phyloP scores from a whole-genome alignment of 2,329 filamentous ascomycete genomes.

The Fusarium lateritium region DNA sequence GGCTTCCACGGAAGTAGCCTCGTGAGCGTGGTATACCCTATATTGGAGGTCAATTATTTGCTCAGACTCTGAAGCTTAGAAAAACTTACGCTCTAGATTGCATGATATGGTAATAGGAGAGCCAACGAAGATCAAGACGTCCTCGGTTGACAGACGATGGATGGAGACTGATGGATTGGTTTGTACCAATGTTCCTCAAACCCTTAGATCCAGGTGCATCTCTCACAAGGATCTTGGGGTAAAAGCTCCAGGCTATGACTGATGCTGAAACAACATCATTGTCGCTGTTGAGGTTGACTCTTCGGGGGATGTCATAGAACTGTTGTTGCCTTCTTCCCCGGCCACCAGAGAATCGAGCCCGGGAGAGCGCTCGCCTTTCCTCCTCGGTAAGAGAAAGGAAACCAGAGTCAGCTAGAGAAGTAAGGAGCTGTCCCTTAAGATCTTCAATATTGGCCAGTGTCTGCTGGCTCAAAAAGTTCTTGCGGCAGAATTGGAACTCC shows the following conservation, averaged over 20 bases:
- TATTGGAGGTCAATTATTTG: constrained; percentile 41
- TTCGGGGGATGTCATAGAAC: constrained; percentile 86
- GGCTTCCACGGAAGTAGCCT: constrained; percentile 85
- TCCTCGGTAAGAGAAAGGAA: constrained; percentile 82
- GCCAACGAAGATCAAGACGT: constrained; percentile 77
- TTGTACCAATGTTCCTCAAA: constrained; percentile 92
- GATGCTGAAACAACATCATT: constrained; percentile 86
- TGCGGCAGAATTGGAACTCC: constrained; percentile 92
- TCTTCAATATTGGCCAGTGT: constrained; percentile 95
- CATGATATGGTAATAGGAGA: constrained; percentile 98
- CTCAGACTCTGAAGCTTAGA: neutral
- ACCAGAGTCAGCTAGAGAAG: constrained; percentile 87
- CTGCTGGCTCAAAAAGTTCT: constrained; percentile 93
- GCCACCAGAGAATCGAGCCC: constrained; percentile 71
- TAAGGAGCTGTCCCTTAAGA: constrained; percentile 90
- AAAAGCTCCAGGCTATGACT: constrained; percentile 94
- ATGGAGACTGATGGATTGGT: constrained; percentile 89
- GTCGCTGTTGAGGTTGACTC: constrained; percentile 81
- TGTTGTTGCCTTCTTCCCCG: constrained; percentile 73
- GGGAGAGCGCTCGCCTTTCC: constrained; percentile 78
- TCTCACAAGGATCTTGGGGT: constrained; percentile 89
- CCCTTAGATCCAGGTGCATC: constrained; percentile 80
- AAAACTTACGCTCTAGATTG: constrained; percentile 81
- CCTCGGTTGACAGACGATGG: constrained; percentile 91
- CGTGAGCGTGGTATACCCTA: constrained; percentile 89